These are phyloP conservation scores for Erysimum cheiranthoides DNA, from an alignment of 345 rosid genomes.

Conservation along the genomic window DNA sequence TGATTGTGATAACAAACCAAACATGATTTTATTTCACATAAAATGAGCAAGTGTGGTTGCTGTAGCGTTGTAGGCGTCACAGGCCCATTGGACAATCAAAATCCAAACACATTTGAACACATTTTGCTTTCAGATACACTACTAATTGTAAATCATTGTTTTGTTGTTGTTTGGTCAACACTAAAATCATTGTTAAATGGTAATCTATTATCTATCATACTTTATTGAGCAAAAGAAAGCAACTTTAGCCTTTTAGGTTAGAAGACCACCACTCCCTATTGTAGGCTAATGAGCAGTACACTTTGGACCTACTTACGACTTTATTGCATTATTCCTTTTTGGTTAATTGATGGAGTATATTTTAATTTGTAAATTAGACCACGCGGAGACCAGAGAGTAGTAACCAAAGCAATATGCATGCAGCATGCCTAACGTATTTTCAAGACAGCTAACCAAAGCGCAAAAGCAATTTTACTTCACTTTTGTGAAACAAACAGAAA, in stretches of 20 bases:
- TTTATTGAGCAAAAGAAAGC: slow-evolving; percentile 33
- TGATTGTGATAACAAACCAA: neutral
- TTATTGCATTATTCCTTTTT: slow-evolving; percentile 33
- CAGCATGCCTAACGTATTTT: slow-evolving; percentile 19
- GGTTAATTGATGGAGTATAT: neutral
- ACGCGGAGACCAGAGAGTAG: slow-evolving; percentile 27
- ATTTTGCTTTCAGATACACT: neutral
- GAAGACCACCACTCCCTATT: slow-evolving; percentile 33
- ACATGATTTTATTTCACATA: neutral
- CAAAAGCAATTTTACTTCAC: neutral
- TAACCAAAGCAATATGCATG: slow-evolving; percentile 17
- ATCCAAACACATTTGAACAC: too few species aligned
- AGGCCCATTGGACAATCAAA: slow-evolving; percentile 23
- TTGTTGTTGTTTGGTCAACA: slow-evolving; percentile 31
- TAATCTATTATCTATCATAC: slow-evolving; percentile 20
- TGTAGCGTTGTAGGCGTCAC: too few species aligned
- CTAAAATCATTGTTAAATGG: slow-evolving; percentile 28
- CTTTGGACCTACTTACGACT: slow-evolving; percentile 42
- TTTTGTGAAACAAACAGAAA: neutral
- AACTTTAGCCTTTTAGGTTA: slow-evolving; percentile 31
- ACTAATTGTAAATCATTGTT: slow-evolving; percentile 16
- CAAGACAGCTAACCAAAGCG: neutral
- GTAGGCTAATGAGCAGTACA: slow-evolving; percentile 30
- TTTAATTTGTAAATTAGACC: slow-evolving; percentile 19
- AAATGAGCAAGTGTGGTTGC: neutral